These are phyloP conservation scores for Eutrema japonicum DNA, from an alignment of 345 rosid species.

Conservation along the genomic window DNA sequence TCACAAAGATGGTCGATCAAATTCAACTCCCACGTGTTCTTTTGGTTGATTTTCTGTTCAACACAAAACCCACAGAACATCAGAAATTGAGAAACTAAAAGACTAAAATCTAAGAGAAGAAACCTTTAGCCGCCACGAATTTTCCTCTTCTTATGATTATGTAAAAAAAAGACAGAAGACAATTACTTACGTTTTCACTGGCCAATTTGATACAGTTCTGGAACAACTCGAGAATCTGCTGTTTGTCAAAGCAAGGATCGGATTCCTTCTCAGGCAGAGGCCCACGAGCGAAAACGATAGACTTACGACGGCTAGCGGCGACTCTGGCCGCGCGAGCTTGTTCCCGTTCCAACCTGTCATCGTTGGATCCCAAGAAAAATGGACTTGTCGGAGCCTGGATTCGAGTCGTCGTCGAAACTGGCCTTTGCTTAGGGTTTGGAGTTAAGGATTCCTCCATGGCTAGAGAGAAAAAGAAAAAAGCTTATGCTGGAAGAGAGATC, in stretches of 20 bases:
- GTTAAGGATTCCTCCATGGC: slow-evolving; percentile 70
- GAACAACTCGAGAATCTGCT: slow-evolving; percentile 83
- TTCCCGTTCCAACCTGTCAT: slow-evolving; percentile 79
- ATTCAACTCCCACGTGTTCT: slow-evolving; percentile 88
- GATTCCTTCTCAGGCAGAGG: slow-evolving; percentile 45
- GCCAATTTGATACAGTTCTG: slow-evolving; percentile 94
- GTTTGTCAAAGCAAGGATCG: slow-evolving; percentile 68
- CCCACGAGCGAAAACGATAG: slow-evolving; percentile 44
- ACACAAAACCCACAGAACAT: slow-evolving; percentile 5
- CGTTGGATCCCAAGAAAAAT: slow-evolving; percentile 80
- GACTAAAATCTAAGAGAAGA: background rate
- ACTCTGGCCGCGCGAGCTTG: slow-evolving; percentile 90
- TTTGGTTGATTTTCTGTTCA: slow-evolving; percentile 83
- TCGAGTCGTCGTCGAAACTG: slow-evolving; percentile 51
- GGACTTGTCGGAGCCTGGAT: slow-evolving; percentile 83
- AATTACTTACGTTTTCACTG: slow-evolving; percentile 73
- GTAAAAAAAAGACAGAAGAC: background rate
- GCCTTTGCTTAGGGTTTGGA: slow-evolving; percentile 71
- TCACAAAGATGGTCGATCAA: slow-evolving; percentile 86
- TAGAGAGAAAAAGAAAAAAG: background rate
- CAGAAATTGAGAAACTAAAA: background rate
- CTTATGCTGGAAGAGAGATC: background rate
- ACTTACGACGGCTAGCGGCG: slow-evolving; percentile 82
- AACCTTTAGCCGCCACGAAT: slow-evolving; percentile 1
- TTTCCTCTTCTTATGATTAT: background rate